Base-by-base conservation (phyloP, 306 rosid genomes). In the Mimosa pudica region DNA sequence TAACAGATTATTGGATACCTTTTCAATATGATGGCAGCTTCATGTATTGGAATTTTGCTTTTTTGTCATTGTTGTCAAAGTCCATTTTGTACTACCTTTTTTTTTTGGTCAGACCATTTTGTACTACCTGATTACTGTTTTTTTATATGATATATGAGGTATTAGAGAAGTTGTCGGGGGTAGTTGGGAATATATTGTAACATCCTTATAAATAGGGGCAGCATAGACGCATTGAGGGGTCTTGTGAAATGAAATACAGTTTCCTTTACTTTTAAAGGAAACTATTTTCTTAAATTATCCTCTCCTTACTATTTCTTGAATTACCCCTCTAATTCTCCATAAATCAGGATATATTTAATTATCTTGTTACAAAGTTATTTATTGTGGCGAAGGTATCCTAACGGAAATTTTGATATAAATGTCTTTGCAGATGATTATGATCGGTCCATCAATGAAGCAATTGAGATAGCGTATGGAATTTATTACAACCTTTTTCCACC, bases 381-480 rank as follows among this genome's bases (percentile, higher is more conserved):
- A 3, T 17, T 9, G 73, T 44, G 78, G 41, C 48, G 60, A 55
- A 73, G 73, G 74, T 84, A 36, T 77, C 20, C 60, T 70, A 55
- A 70, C 77, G 70, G 77, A 69, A 83, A 60, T 60, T 65, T 76
- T 82, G 51, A 54, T 14, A 12, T 49, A 17, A 42, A 61, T 85
- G 65, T 60, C 55, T 75, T 86, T 92, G 86, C 92, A 94, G 98
- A 94, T 87, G 98, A 90, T 86, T 94, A 85, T 76, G 98, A 94
- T 80, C 89, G 94, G 65, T 94, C 98, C 58, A 94, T 94, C 85
- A 94, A 90, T 44, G 98, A 94, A 85, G 98, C 98, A 73, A 94
- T 94, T 87, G 89, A 94, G 90, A 88, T 92, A 81, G 90, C 90
- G 98, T 94, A 94, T 69, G 91, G 46, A 71, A 77, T 55, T 73